Evolutionary conservation across 129 eudicot species (phyloP).

Genomic region (Pseudognaphalium luteoalbum): DNA sequence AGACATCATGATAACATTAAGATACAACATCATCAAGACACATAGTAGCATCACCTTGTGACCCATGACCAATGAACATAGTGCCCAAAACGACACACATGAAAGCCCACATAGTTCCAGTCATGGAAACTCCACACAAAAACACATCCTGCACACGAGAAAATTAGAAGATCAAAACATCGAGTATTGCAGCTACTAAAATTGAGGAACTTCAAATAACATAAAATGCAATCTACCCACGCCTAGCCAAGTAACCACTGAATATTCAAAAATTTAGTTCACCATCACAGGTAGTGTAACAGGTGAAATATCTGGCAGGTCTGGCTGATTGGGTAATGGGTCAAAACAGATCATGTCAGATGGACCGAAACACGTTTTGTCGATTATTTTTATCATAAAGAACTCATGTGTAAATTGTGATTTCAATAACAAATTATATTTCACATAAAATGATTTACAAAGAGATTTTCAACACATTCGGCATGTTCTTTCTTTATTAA

Average conservation of each 20-base stretch:
- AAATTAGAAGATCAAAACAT: conserved; percentile 1
- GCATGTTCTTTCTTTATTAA: too few relatives aligned
- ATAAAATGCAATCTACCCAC: background rate
- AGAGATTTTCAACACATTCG: too few relatives aligned
- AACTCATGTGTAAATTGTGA: too few relatives aligned
- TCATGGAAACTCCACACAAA: conserved; percentile 8
- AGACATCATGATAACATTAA: conserved; percentile 11
- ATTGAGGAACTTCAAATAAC: background rate
- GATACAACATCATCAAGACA: conserved; percentile 17
- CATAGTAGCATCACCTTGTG: conserved; percentile 24
- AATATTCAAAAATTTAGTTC: background rate
- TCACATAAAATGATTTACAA: too few relatives aligned
- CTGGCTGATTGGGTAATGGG: too few relatives aligned
- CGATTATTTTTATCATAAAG: too few relatives aligned
- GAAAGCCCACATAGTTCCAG: conserved; percentile 18
- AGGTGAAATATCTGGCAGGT: too few relatives aligned
- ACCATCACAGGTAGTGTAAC: background rate
- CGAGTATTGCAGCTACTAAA: background rate
- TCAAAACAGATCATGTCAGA: too few relatives aligned
- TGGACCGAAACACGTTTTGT: too few relatives aligned
- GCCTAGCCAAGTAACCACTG: background rate
- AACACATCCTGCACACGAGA: conserved; percentile 21
- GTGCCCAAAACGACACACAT: conserved; percentile 6
- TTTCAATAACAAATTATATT: too few relatives aligned
- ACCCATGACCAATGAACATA: conserved; percentile 12